phyloP scores from a whole-genome alignment of 2,329 filamentous ascomycete genomes.

The Talaromyces atroroseus region DNA sequence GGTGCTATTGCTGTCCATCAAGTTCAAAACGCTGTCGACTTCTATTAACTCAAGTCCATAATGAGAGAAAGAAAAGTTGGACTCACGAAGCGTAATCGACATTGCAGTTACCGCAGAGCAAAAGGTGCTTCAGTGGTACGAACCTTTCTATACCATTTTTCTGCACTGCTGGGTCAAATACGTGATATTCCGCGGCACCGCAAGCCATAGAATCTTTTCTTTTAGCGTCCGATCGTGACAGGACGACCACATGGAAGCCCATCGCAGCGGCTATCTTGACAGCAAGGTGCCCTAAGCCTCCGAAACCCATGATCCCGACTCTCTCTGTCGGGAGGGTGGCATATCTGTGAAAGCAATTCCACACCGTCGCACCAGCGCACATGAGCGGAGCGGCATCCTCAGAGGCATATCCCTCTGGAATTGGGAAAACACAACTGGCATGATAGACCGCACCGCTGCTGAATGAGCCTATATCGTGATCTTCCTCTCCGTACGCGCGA shows the following conservation, averaged over 20 bases:
- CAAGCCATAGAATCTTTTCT: conserved; percentile 34
- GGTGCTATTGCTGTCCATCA: conserved; percentile 6
- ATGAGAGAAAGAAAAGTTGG: not conserved
- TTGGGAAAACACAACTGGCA: conserved; percentile 32
- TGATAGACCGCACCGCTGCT: conserved; percentile 29
- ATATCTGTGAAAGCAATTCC: conserved; percentile 52
- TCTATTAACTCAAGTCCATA: not conserved
- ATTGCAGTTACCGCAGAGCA: conserved; percentile 3
- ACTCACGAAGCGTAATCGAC: conserved; percentile 8
- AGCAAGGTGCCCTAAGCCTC: conserved; percentile 64
- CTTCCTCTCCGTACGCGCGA: conserved; percentile 26
- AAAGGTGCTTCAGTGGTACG: conserved; percentile 27
- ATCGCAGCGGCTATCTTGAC: conserved; percentile 64
- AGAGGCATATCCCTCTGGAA: conserved; percentile 27
- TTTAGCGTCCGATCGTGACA: conserved; percentile 25
- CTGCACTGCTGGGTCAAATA: conserved; percentile 61
- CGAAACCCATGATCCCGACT: conserved; percentile 66
- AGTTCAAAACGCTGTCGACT: not conserved
- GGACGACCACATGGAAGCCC: conserved; percentile 51
- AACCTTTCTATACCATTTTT: conserved; percentile 55
- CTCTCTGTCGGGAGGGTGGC: conserved; percentile 60
- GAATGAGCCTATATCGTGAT: conserved; percentile 30
- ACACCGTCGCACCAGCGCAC: conserved; percentile 37
- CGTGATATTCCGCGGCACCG: conserved; percentile 58
- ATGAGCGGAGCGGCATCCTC: conserved; percentile 29